These are phyloP conservation scores for Pythium guiyangense DNA, from an alignment of 352 stramenopile species.

Conservation along the genomic window DNA sequence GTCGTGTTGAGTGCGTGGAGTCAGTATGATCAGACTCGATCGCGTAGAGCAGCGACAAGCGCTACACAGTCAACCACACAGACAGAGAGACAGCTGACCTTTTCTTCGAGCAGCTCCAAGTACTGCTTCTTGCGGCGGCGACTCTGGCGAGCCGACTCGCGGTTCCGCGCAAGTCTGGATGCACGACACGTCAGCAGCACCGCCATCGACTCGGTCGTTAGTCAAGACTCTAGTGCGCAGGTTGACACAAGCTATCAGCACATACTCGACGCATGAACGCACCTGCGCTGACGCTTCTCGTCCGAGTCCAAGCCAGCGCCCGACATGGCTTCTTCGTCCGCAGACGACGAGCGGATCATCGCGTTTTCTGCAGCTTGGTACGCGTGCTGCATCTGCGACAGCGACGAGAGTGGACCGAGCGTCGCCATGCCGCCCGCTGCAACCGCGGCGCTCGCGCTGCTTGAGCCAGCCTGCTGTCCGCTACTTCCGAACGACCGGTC, in stretches of 20 bases:
- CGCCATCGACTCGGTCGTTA: not conserved
- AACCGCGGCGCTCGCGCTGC: constrained; percentile 6
- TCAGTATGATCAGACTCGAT: not conserved
- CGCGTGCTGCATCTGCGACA: constrained; percentile 43
- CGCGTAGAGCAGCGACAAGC: not conserved
- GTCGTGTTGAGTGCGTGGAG: not conserved
- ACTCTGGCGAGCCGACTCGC: constrained; percentile 86
- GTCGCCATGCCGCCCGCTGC: constrained; percentile 5
- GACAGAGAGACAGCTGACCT: constrained; percentile 26
- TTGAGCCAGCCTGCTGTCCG: not conserved
- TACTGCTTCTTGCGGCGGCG: constrained; percentile 89
- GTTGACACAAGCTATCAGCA: not conserved
- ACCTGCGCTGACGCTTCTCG: constrained; percentile 74
- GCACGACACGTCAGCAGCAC: not conserved
- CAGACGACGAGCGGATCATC: constrained; percentile 42
- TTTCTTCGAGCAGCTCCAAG: constrained; percentile 84
- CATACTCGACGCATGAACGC: not conserved
- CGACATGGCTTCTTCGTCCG: constrained; percentile 46
- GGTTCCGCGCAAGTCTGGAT: constrained; percentile 69
- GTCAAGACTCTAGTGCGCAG: too few species aligned
- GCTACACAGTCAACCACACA: not conserved
- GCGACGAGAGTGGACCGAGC: constrained; percentile 19
- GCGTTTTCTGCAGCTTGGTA: constrained; percentile 52
- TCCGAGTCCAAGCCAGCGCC: constrained; percentile 50
- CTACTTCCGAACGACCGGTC: constrained; percentile 31